Evolutionary conservation across 208 protist genomes (phyloP), one percentile per base, ranked within the genome.

Genomic region (Acanthamoeba castellanii): DNA sequence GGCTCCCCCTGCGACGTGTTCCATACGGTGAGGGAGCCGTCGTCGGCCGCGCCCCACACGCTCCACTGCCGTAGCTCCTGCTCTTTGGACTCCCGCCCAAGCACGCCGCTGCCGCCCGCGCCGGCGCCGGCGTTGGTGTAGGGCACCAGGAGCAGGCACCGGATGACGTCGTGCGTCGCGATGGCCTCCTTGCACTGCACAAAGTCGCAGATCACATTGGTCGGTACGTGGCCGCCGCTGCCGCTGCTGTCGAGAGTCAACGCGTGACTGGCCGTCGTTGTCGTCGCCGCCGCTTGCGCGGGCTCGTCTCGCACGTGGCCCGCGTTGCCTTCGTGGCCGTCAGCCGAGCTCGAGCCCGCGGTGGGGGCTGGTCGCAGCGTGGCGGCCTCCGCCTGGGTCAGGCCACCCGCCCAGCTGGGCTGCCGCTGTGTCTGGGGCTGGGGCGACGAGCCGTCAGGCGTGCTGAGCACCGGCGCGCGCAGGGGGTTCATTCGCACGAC

Each of bases 11-110:
- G 61, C 81, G 81, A n/a, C 11, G 81, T 61, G 9, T 57, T 42
- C 81, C 81, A 88, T 22, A 88, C 81, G 55, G 45, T 64, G n/a
- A 88, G 27, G 27, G 81, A 50, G 14, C 81, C 81, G 47, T 88
- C 81, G 32, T 88, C 55, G n/a, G 81, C 55, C 30, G 81, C 81
- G n/a, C 47, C 81, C 81, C 81, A 88, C 11, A 88, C 81, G 22
- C n/a, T 18, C n/a, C 32, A 37, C 25, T 74, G 66, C 25, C 32
- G 2, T 4, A 34, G 32, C 81, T 88, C 81, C 7, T 52, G 37
- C n/a, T 82, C 18, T 0, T 82, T 82, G 45, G 45, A 47, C 42
- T 88, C 81, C 7, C 22, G n/a, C 20, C 42, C 55, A 45, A 52
- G 42, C 27, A 42, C n/a, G 42, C 30, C 81, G 6, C n/a, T 34